phyloP scores from a whole-genome alignment of 129 eudicot species.

The Calendula officinalis region DNA sequence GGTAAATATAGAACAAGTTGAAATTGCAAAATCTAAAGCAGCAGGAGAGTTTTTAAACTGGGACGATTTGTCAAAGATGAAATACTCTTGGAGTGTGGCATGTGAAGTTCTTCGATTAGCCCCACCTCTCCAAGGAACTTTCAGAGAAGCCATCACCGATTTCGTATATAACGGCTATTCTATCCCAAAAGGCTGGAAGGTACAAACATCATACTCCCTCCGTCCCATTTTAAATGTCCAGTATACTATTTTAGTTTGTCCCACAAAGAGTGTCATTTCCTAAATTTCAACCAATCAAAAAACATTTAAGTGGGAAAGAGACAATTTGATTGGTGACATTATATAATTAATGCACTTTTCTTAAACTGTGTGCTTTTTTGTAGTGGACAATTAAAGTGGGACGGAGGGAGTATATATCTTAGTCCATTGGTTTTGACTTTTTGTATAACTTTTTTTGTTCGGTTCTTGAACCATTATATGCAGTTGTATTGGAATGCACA shows the following conservation, averaged over 20 bases:
- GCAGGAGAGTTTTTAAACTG: too few relatives aligned
- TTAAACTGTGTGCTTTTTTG: too few relatives aligned
- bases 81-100: conserved; percentile 24
- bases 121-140: conserved; percentile 24
- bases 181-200: background rate
- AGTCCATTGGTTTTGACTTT: background rate
- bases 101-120: conserved; percentile 24
- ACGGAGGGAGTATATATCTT: background rate
- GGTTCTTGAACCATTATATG: background rate
- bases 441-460: background rate
- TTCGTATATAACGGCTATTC: conserved; percentile 10
- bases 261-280: too few relatives aligned
- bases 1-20: conserved; percentile 20
- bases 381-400: too few relatives aligned
- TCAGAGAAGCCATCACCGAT: conserved; percentile 26
- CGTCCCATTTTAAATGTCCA: too few relatives aligned
- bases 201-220: background rate
- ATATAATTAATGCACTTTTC: too few relatives aligned
- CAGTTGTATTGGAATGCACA: conserved; percentile 13
- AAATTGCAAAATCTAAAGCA: too few relatives aligned
- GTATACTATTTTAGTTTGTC: too few relatives aligned
- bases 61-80: too few relatives aligned
- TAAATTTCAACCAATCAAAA: too few relatives aligned
- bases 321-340: too few relatives aligned
- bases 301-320: too few relatives aligned